Evolutionary conservation across 1,284 basidiomycete genomes (phyloP), one percentile per base, ranked within the genome.

Genomic region (Ganoderma boninense): DNA sequence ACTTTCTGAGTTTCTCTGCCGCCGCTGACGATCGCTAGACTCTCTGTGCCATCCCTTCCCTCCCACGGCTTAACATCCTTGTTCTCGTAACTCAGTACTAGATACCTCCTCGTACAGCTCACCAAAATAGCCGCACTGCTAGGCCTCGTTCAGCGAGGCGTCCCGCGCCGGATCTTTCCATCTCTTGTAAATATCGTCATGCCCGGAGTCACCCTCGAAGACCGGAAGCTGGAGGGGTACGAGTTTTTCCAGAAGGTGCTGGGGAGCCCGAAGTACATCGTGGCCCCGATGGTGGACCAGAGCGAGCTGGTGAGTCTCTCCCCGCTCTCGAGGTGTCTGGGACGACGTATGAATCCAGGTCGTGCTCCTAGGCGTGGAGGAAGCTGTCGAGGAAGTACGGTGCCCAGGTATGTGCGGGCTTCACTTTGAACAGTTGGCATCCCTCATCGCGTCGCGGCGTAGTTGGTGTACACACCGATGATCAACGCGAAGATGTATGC

Each of bases 201-300:
- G 77, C 74, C 78, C 3, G 77, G 73, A 29, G 54, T 76, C 52
- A 74, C 71, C 43, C 57, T 66, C 16, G 74, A 77, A 29, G 16
- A 42, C 60, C 60, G 65, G 60, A 97, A 97, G 79, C 83, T 95
- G 2, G 83, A 83, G 7, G 95, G 95, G 3, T 96, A 94, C 79
- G 92, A 95, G 29, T 92, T 98, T 74, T 99, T 97, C 80, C 82
- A 82, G 35, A 82, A 90, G 78, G 84, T 93, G 56, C 79, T 99
- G 49, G 93, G 95, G 8, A 93, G 91, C 75, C 95, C 97, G 11
- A 95, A 94, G 80, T 92, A 89, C 79, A 88, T 99, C 57, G 95
- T 98, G 14, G 97, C 96, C 14, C 97, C 97, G 11, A 99, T 99
- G 97, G 97, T 99, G 0, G 97, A 99, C 81, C 96, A 97, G 83